Evolutionary conservation across 83 land plant genomes (phyloP).

Genomic region (Picea engelmannii): DNA sequence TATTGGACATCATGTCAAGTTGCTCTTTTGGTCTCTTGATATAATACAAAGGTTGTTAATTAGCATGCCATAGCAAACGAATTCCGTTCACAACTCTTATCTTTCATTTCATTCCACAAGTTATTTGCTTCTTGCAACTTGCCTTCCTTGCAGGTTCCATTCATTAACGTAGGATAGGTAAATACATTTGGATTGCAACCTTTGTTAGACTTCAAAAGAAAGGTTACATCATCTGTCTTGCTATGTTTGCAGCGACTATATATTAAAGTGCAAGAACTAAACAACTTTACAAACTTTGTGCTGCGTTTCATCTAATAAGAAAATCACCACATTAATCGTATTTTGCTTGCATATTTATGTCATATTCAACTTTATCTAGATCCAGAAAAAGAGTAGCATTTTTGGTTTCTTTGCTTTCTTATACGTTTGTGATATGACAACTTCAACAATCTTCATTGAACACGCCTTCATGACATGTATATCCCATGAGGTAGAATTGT

Average conservation of each 20-base stretch:
- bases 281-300: too few relatives aligned
- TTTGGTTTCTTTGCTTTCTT: too few relatives aligned
- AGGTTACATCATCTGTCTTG: constrained; percentile 29
- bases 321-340: too few relatives aligned
- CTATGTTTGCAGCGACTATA: constrained; percentile 42
- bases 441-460: too few relatives aligned
- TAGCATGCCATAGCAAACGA: constrained; percentile 35
- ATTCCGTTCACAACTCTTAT: constrained; percentile 39
- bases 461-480: too few relatives aligned
- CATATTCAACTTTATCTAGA: too few relatives aligned
- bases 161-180: constrained; percentile 39
- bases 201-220: constrained; percentile 34
- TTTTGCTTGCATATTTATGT: too few relatives aligned
- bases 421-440: too few relatives aligned
- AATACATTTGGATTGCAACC: constrained; percentile 36
- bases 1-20: constrained; percentile 36
- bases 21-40: constrained; percentile 26
- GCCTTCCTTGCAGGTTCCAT: constrained; percentile 24
- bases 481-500: too few relatives aligned
- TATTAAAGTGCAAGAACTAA: constrained; percentile 22
- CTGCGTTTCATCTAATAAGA: too few relatives aligned
- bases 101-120: constrained; percentile 46
- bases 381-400: too few relatives aligned
- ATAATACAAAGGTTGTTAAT: background rate
- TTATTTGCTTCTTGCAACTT: constrained; percentile 34